Conservation (phyloP, 73 alveolate species). For the Durusdinium trenchii region DNA sequence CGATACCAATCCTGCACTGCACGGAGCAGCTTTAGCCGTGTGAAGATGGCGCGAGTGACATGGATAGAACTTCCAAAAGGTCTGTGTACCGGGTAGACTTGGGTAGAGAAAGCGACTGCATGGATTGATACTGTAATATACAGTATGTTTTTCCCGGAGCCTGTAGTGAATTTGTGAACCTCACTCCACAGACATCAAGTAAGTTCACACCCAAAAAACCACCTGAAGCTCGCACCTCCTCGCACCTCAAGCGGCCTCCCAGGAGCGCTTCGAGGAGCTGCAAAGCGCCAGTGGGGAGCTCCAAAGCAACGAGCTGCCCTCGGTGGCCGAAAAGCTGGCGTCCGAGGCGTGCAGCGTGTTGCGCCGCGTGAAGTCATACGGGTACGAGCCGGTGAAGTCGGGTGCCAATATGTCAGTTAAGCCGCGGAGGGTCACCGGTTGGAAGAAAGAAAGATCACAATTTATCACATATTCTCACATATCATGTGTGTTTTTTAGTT, state of each 20-base stretch:
- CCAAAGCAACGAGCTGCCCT: constrained; percentile 59
- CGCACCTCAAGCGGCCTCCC: neutral
- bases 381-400: neutral
- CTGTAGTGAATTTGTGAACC: too few species aligned
- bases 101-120: too few species aligned
- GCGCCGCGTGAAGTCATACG: neutral
- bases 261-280: constrained; percentile 86
- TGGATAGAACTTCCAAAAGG: too few species aligned
- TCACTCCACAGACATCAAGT: too few species aligned
- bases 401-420: neutral
- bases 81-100: too few species aligned
- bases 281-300: constrained; percentile 64
- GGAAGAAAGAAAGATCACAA: neutral
- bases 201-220: neutral
- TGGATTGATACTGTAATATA: too few species aligned
- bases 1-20: too few species aligned
- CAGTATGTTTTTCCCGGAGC: too few species aligned
- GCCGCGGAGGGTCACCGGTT: neutral
- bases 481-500: too few species aligned
- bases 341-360: constrained; percentile 10
- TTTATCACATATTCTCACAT: too few species aligned
- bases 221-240: neutral
- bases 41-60: too few species aligned
- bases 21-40: too few species aligned
- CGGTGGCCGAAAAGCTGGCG: constrained; percentile 78